These are phyloP conservation scores for Fusarium domesticum DNA, from an alignment of 2,329 filamentous ascomycete species.

Conservation along the genomic window DNA sequence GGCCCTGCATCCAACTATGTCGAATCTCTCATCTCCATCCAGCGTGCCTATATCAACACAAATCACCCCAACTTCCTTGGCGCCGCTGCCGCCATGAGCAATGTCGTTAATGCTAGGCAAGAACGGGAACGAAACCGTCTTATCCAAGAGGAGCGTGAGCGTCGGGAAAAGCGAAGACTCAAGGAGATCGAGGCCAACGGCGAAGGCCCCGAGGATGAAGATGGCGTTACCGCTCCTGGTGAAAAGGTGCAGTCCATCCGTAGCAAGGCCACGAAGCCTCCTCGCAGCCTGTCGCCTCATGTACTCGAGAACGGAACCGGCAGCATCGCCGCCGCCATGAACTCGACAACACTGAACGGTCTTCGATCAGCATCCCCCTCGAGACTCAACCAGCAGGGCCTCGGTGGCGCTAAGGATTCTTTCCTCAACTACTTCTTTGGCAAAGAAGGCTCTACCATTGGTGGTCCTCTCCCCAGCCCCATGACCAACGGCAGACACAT, in stretches of 20 bases:
- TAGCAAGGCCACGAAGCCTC: slow-evolving; percentile 39
- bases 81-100: slow-evolving; percentile 94
- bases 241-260: slow-evolving; percentile 49
- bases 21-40: slow-evolving; percentile 94
- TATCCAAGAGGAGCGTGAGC: slow-evolving; percentile 79
- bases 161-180: slow-evolving; percentile 75
- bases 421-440: slow-evolving; percentile 99
- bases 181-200: slow-evolving; percentile 87
- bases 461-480: slow-evolving; percentile 37
- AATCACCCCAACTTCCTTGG: slow-evolving; percentile 99
- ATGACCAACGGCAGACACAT: slow-evolving; percentile 57
- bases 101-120: slow-evolving; percentile 91
- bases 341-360: slow-evolving; percentile 49
- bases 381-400: slow-evolving; percentile 56
- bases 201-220: slow-evolving; percentile 61
- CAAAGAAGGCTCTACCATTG: slow-evolving; percentile 68
- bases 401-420: slow-evolving; percentile 73
- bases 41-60: slow-evolving; percentile 98
- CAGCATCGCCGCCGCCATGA: slow-evolving; percentile 60
- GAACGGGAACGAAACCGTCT: slow-evolving; percentile 83
- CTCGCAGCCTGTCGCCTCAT: slow-evolving; percentile 79
- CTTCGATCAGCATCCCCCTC: slow-evolving; percentile 41
- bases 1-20: slow-evolving; percentile 89
- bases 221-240: slow-evolving; percentile 35
- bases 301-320: slow-evolving; percentile 64